Base-by-base conservation (phyloP, 345 rosid species). In the Hibiscus trionum region DNA sequence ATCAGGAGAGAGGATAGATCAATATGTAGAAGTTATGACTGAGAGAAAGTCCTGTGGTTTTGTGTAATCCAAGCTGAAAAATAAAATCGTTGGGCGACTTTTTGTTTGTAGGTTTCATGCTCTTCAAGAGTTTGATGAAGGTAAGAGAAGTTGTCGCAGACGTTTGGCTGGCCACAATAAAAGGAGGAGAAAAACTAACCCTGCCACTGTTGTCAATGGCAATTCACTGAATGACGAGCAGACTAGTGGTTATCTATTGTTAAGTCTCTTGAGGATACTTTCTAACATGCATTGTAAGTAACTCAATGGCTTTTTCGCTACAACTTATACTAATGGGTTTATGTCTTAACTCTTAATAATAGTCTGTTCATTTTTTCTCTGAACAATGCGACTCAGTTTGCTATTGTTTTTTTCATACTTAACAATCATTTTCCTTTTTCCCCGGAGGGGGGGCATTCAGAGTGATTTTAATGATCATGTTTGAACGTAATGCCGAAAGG, bases 111-210 rank as follows among this genome's bases (percentile, higher is more conserved):
- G 99, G 88, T 96, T 96, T 80, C 99, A 96, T 82, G 87, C 83
- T 76, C 98, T 96, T 83, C 86, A 89, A 83, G 99, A 96, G 80
- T 96, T 96, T 78, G 98, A 96, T 81, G 99, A 96, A 79, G 99
- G 99, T 9, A 96, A 93, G 88, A 86, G 99, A 86, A 96, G 99
- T 73, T 96, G 99, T 72, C 93, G 99, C 39, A 87, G 98, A 75
- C 98, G 99, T 72, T 81, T 96, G 83, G 99, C 99, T 80, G 98
- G 99, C 19, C 99, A 96, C 78, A 93, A 96, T 79, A 93, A 91
- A 75, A 85, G 99, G 74, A 89, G 99, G 77, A 93, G 97, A 83
- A 96, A 96, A 75, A 91, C 96, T 21, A 91, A 91, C 82, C 98
- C 94, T 0, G 98, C 87, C 26, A 61, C 93, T 75, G 83, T 74